Evolutionary conservation across 2,329 filamentous ascomycete species (phyloP).

Genomic region (Stromatinia cepivora): DNA sequence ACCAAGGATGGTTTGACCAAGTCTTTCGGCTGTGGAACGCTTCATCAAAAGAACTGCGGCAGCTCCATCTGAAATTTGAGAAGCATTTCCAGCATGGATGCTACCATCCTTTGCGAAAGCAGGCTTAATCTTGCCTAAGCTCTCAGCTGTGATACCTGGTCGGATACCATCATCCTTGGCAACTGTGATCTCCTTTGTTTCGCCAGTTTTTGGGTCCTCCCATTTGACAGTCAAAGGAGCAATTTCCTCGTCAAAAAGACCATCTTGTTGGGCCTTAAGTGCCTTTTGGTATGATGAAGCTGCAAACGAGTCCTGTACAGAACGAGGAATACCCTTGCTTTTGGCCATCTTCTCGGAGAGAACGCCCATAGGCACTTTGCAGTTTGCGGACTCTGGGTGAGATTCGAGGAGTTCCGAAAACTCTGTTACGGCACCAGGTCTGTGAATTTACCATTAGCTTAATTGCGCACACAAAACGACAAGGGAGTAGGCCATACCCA

Average conservation of each 20-base stretch:
- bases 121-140: slow-evolving; percentile 84
- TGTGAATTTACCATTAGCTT: slow-evolving; percentile 39
- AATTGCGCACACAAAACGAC: not conserved
- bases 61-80: slow-evolving; percentile 92
- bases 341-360: slow-evolving; percentile 94
- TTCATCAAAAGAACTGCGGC: slow-evolving; percentile 96
- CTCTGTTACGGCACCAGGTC: slow-evolving; percentile 81
- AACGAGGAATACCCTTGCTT: slow-evolving; percentile 70
- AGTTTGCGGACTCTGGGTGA: slow-evolving; percentile 83
- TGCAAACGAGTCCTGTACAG: slow-evolving; percentile 86
- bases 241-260: slow-evolving; percentile 94
- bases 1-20: slow-evolving; percentile 86
- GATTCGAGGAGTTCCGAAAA: slow-evolving; percentile 87
- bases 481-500: slow-evolving; percentile 56
- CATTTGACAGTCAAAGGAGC: slow-evolving; percentile 81
- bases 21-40: slow-evolving; percentile 82
- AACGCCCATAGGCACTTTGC: slow-evolving; percentile 96
- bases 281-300: slow-evolving; percentile 93
- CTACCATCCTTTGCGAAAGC: slow-evolving; percentile 89
- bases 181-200: slow-evolving; percentile 81
- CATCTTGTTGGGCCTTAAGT: slow-evolving; percentile 75
- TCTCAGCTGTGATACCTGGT: slow-evolving; percentile 80
- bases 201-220: slow-evolving; percentile 86
- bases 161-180: slow-evolving; percentile 85
- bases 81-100: slow-evolving; percentile 96